Base-by-base conservation (phyloP, 192 early-diverging fungal species). In the Coemansia reversa region DNA sequence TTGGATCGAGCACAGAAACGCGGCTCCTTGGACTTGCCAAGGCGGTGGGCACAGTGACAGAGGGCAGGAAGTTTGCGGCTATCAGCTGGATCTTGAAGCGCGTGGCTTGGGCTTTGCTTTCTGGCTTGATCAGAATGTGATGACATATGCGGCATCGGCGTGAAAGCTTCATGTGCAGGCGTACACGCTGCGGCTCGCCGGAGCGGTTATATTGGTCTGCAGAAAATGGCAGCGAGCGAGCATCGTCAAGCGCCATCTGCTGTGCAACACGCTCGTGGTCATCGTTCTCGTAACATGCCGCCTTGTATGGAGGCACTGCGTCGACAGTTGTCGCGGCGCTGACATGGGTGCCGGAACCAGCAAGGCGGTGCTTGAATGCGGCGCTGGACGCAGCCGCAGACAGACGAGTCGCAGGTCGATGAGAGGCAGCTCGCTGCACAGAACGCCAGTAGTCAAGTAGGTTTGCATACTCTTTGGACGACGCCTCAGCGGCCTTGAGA, bases 81-180 rank as follows among this genome's bases (percentile, higher is more conserved):
- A 93, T 86, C 49, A 92, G 82, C 69, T 93, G 92, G 76, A 97
- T 93, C 68, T 91, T 93, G 84, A 95, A 97, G 55, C 87, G 80
- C 1, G 89, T 92, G 6, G 86, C 82, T 61, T 95, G 92, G 1
- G 93, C 92, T 67, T 95, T 96, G 69, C 89, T 88, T 60, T 96
- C 93, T 0, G 96, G 94, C 68, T 95, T 96, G 60, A 94, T 89
- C 20, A 98, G 79, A 45, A 95, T 90, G 69, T 94, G 90, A 35
- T 91, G 87, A 83, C 96, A 98, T 4, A 81, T 69, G 35, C 92
- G 86, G 71, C 96, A 98, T 30, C 92, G 86, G 35, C 94, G 93
- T 0, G 90, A 82, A 24, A 89, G 86, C 72, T 95, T 95, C 62
- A 91, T 94, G 32, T 91, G 86, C 32, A 98, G 83, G 51, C 90